Conservation (phyloP, 768 basidiomycete species). For the Hericium erinaceus region DNA sequence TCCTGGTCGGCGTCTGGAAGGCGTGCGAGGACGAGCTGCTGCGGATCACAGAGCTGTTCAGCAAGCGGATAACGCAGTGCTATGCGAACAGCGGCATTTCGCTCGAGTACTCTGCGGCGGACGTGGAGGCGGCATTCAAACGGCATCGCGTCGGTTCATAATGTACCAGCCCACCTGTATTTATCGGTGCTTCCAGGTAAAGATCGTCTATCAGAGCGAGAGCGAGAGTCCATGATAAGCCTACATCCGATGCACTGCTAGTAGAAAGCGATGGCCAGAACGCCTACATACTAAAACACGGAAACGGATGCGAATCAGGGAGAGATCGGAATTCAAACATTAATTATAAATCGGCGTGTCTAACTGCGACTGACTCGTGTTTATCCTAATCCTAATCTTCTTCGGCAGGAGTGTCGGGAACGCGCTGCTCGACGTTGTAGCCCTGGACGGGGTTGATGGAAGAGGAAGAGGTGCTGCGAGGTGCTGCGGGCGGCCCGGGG, state of each 20-base stretch:
- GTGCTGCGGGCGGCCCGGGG: not conserved
- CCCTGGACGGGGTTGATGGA: not conserved
- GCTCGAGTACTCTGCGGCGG: slow-evolving; percentile 64
- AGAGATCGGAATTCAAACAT: slow-evolving; percentile 10
- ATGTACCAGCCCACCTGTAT: not conserved
- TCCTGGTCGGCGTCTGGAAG: slow-evolving; percentile 82
- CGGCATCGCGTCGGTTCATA: slow-evolving; percentile 38
- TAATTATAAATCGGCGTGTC: too few species aligned
- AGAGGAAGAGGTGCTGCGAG: not conserved
- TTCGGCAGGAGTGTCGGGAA: not conserved
- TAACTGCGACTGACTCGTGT: not conserved
- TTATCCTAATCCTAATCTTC: not conserved
- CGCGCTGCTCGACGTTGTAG: not conserved
- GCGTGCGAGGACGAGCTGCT: slow-evolving; percentile 81
- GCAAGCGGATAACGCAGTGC: slow-evolving; percentile 62
- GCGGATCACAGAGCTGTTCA: slow-evolving; percentile 61
- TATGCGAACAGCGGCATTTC: slow-evolving; percentile 66
- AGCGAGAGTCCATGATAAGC: not conserved
- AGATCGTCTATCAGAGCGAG: too few species aligned
- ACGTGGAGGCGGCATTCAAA: slow-evolving; percentile 75
- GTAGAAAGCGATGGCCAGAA: not conserved
- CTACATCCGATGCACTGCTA: too few species aligned
- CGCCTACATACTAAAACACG: not conserved
- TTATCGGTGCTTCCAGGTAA: not conserved
- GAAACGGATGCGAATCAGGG: not conserved